Evolutionary conservation across 116 monocot genomes (phyloP), one percentile per base, ranked within the genome.

Genomic region (Dioscorea cayenensis): DNA sequence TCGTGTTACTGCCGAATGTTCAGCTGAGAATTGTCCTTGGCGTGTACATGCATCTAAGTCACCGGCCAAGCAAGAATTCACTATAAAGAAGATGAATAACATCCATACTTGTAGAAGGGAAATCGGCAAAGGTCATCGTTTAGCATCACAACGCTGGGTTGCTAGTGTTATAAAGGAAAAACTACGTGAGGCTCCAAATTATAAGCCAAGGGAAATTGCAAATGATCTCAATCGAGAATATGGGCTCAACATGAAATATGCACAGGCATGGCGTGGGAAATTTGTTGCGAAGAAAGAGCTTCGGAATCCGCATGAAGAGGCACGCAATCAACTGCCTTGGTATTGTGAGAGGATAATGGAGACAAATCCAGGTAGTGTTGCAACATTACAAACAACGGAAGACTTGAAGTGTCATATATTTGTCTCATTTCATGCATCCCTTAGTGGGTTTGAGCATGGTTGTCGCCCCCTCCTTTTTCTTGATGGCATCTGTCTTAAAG

Each of bases 391-490:
- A 32, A 72, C 72, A 55, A 64, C 78, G 35, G 67, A 32, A 7
- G 72, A 83, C 55, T 76, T 72, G 38, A 75, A 68, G 9, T 83
- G 75, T 67, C 78, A 62, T 7, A 72, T 79, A 16, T 83, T 83
- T 72, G 68, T 83, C 12, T 50, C 83, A 19, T 79, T 83, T 43
- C 60, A 83, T 65, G 83, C 79, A 16, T 83, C 76, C 49, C 75
- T 78, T 49, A 51, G 63, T 72, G 83, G 83, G 11, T 83, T 83
- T 64, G 68, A 83, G 64, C 71, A 76, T 52, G 83, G 79, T 29
- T 83, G 83, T 36, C 75, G 83, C 19, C 83, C 83, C 2, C 72
- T 83, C 5, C 59, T 83, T 21, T 79, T 83, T 27, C 78, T 83
- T 38, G 83, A 75, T 49, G 66, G 71, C 55, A 76, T 79, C 27